Evolutionary conservation across 2,329 filamentous ascomycete species (phyloP), one percentile per base, ranked within the genome.

Genomic region (Fusarium gaditjirri): DNA sequence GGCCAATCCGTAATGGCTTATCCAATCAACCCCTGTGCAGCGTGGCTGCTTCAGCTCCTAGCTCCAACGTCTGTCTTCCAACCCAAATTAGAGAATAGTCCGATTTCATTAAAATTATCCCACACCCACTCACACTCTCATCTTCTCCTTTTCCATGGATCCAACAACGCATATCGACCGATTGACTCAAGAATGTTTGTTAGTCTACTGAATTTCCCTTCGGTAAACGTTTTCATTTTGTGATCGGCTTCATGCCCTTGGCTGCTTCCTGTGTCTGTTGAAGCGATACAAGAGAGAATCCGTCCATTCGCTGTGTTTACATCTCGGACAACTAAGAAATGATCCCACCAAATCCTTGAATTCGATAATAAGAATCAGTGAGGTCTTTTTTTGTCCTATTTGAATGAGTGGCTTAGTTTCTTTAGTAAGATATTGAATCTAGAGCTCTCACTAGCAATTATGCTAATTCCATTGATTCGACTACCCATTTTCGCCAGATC

Each of bases 101-200:
- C 41, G 61, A 61, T 49, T 70, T 64, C 53, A 54, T 70, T 67
- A 57, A 72, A 67, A 72, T 72, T 72, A 74, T 74, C 52, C 58
- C 66, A 61, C 56, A 42, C 23, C 49, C 59, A 66, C 58, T 57
- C 25, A 16, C 17, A 39, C 43, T 49, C 49, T n/a, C 35, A 29
- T 60, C 27, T 31, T 65, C 65, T 58, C 65, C 68, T 63, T 63
- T 71, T 70, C 53, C 57, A 43, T 57, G 53, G 29, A 52, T 23
- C 41, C 33, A 42, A 36, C 29, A 54, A 68, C 21, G 23, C 38
- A 53, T 38, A 36, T 68, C n/a, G 31, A 41, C 41, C 17, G 13
- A 31, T 39, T n/a, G 19, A 39, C 43, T 43, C 21, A 39, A 61
- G 6, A 42, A 27, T 43, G 19, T 31, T 33, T 43, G 19, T 31